Conservation (phyloP, 1,284 basidiomycete genomes). For the Jaminaea rosea region DNA sequence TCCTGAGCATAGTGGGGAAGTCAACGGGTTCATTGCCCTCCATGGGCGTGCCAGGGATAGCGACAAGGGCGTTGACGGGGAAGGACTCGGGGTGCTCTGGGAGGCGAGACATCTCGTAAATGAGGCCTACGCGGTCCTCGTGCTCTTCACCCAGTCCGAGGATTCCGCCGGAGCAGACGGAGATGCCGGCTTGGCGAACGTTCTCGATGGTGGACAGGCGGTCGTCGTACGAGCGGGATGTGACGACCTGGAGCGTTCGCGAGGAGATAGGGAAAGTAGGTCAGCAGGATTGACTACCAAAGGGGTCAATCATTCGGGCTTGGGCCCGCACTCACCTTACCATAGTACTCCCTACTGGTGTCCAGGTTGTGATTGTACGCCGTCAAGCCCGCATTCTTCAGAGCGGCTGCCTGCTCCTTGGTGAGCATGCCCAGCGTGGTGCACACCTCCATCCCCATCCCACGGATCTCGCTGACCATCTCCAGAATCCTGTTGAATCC, state of each 20-base stretch:
- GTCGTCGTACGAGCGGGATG: slow-evolving; percentile 88
- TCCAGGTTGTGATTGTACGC: slow-evolving; percentile 99
- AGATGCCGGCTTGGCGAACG: slow-evolving; percentile 88
- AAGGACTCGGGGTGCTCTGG: slow-evolving; percentile 94
- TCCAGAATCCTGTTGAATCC: slow-evolving; percentile 87
- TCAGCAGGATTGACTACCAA: not conserved
- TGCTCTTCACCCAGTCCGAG: slow-evolving; percentile 87
- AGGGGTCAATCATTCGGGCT: too few relatives aligned
- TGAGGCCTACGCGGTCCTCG: slow-evolving; percentile 80
- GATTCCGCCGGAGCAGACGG: slow-evolving; percentile 94
- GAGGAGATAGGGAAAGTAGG: not conserved
- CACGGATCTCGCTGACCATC: slow-evolving; percentile 66
- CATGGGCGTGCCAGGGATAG: slow-evolving; percentile 57
- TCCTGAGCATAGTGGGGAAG: slow-evolving; percentile 78
- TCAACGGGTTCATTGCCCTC: slow-evolving; percentile 52
- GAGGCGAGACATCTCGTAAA: slow-evolving; percentile 82
- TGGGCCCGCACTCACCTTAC: slow-evolving; percentile 55
- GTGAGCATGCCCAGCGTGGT: slow-evolving; percentile 95
- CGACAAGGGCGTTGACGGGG: slow-evolving; percentile 85
- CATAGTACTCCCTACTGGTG: slow-evolving; percentile 94
- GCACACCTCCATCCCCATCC: slow-evolving; percentile 62
- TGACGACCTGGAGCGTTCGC: slow-evolving; percentile 65
- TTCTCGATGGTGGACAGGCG: slow-evolving; percentile 78
- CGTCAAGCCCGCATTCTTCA: slow-evolving; percentile 90
- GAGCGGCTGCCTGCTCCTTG: slow-evolving; percentile 71